A percentile compares a stretch with the other conserved stretches of the same genome.
Evolutionary conservation across 2,329 filamentous ascomycete genomes (phyloP).

Genomic region (Lizonia empirigonia): DNA sequence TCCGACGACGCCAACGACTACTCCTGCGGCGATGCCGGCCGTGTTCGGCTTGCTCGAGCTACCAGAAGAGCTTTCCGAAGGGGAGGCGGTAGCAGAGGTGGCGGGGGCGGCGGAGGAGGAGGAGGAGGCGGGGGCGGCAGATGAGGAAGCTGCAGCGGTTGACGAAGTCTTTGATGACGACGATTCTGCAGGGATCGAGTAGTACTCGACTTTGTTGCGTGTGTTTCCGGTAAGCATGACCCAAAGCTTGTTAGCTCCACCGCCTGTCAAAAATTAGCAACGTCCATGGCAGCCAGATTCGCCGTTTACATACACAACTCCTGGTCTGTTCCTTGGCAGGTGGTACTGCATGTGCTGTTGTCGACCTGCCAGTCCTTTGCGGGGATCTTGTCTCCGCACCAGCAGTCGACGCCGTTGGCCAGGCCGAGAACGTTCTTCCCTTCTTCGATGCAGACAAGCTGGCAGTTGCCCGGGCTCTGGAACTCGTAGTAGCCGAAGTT

Average conservation of each 20-base stretch:
- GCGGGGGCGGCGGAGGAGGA: slow-evolving; percentile 24
- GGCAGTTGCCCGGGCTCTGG: slow-evolving; percentile 63
- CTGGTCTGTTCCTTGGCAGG: slow-evolving; percentile 66
- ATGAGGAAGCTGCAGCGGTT: slow-evolving; percentile 21
- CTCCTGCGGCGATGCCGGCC: slow-evolving; percentile 85
- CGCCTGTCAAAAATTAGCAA: slow-evolving; percentile 55
- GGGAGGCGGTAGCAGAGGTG: slow-evolving; percentile 41
- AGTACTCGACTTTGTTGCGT: slow-evolving; percentile 46
- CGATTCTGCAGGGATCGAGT: slow-evolving; percentile 31
- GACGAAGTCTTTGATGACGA: slow-evolving; percentile 25
- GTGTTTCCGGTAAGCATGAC: slow-evolving; percentile 59
- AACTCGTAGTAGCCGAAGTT: slow-evolving; percentile 57
- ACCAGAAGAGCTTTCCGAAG: slow-evolving; percentile 47
- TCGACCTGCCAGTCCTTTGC: slow-evolving; percentile 59
- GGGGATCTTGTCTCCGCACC: slow-evolving; percentile 74
- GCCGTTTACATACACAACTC: slow-evolving; percentile 66
- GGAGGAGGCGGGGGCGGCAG: slow-evolving; percentile 26
- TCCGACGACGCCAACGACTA: slow-evolving; percentile 80
- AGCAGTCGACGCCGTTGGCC: slow-evolving; percentile 67
- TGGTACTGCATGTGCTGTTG: slow-evolving; percentile 65
- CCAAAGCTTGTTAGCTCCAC: slow-evolving; percentile 59
- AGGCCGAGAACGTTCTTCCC: slow-evolving; percentile 66
- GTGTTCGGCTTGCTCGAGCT: slow-evolving; percentile 62
- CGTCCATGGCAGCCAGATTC: neutral
- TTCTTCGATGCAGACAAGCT: slow-evolving; percentile 55